Conservation (phyloP, 2,329 filamentous ascomycete genomes). For the Fusarium citri region DNA sequence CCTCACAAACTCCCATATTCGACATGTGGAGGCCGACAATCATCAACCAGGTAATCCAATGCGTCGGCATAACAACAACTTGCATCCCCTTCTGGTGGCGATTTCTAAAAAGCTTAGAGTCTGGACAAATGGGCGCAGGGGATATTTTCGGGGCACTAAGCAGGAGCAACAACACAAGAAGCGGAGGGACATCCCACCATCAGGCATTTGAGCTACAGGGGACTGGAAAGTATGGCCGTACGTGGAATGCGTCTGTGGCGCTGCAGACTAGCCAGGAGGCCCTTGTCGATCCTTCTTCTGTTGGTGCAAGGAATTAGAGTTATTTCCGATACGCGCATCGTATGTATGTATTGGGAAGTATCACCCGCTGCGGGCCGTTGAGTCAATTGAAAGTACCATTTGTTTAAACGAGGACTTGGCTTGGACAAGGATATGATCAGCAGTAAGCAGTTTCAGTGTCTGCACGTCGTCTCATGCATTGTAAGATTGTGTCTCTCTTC, state of each 20-base stretch:
- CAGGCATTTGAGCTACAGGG: slow-evolving; percentile 12
- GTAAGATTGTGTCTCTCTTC: not conserved
- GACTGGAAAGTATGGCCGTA: slow-evolving; percentile 7
- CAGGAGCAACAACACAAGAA: slow-evolving; percentile 16
- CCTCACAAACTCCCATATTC: not conserved
- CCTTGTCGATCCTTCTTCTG: slow-evolving; percentile 11
- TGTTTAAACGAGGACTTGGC: slow-evolving; percentile 3
- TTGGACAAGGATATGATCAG: not conserved
- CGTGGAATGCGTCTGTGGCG: slow-evolving; percentile 13
- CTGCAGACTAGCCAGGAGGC: slow-evolving; percentile 25
- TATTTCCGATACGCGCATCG: not conserved
- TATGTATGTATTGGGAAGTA: not conserved
- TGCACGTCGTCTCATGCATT: not conserved
- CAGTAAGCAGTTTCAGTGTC: not conserved
- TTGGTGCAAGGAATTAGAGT: not conserved
- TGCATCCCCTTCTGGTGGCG: slow-evolving; percentile 23
- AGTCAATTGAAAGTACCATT: not conserved
- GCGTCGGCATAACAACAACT: slow-evolving; percentile 13
- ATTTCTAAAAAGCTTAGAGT: slow-evolving; percentile 18
- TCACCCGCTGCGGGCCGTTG: not conserved
- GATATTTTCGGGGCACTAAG: slow-evolving; percentile 4
- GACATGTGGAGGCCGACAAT: slow-evolving; percentile 17
- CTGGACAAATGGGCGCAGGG: slow-evolving; percentile 12
- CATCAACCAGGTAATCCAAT: slow-evolving; percentile 15
- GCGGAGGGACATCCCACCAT: not conserved